These are phyloP conservation scores for Roridomyces roridus DNA, from an alignment of 768 basidiomycete genomes.

Conservation along the genomic window DNA sequence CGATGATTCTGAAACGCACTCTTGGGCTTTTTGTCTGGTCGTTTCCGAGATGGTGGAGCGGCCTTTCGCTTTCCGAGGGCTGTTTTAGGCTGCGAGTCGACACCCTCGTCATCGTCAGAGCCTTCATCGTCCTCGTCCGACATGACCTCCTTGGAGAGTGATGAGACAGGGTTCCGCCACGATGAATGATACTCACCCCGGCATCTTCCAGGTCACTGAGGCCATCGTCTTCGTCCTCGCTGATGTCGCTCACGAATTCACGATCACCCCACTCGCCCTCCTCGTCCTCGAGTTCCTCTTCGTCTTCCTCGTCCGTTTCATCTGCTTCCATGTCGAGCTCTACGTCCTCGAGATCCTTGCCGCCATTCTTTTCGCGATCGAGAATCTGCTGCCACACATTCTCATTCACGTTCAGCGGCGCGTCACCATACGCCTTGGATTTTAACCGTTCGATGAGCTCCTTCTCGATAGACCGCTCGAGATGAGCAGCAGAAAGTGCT, in stretches of 20 bases:
- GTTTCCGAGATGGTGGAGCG: constrained; percentile 51
- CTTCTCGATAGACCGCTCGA: constrained; percentile 94
- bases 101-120: constrained; percentile 37
- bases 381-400: constrained; percentile 93
- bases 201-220: constrained; percentile 76
- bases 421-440: constrained; percentile 96
- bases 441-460: constrained; percentile 96
- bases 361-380: constrained; percentile 72
- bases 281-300: constrained; percentile 57
- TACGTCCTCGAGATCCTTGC: constrained; percentile 49
- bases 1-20: constrained; percentile 46
- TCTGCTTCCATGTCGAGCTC: constrained; percentile 58
- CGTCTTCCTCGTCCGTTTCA: constrained; percentile 66
- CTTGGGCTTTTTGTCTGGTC: constrained; percentile 65
- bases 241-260: constrained; percentile 80
- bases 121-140: constrained; percentile 51
- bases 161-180: not conserved
- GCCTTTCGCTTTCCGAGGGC: constrained; percentile 76
- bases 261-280: constrained; percentile 63
- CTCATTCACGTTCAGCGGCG: constrained; percentile 98
- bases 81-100: constrained; percentile 43
- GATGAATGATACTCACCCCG: constrained; percentile 49
- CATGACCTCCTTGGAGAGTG: constrained; percentile 46
- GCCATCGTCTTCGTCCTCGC: constrained; percentile 69
- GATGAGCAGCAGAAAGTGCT: constrained; percentile 92